Evolutionary conservation across 495 filamentous ascomycete genomes (phyloP), one percentile per base, ranked within the genome.

Genomic region (Penicillium pulvis): DNA sequence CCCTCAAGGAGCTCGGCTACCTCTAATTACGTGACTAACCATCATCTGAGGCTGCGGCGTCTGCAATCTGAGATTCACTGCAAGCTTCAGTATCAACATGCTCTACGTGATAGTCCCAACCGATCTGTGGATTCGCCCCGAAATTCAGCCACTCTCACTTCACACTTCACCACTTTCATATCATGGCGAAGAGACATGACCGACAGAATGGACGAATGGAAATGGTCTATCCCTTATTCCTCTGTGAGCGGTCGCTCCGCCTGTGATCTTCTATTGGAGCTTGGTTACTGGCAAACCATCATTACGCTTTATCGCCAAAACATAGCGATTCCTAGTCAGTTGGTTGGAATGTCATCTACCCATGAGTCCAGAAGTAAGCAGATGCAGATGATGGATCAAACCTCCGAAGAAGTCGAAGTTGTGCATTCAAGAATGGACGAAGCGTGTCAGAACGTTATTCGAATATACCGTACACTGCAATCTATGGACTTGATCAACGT

Each of bases 281-380:
- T 56, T n/a, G 54, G 45, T 8, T 56, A 48, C 39, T 56, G 54
- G 54, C 54, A 56, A 42, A 36, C 44, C 17, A 49, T 49, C 0
- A 48, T 56, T 12, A 36, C 45, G 2, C 45, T 56, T 2, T 56
- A 56, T 42, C 43, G 54, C 16, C 10, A 30, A n/a, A 49, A 7
- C n/a, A 17, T 49, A 9, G 4, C 6, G 8, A 30, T 49, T 31
- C 46, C 46, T 10, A n/a, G 33, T 9, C 23, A 31, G 10, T 4
- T 49, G 8, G 12, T 31, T 17, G 24, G 8, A 49, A n/a, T 41
- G 4, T 17, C 36, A n/a, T 16, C 36, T 16, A n/a, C 5, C 12
- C 1, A n/a, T 23, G 23, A 14, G 6, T n/a, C 26, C 10, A 28
- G n/a, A 4, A 8, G 7, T 45, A 12, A 24, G 9, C 26, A 17